A percentile compares a stretch with the other conserved stretches of the same genome.
Evolutionary conservation across 2,329 filamentous ascomycete species (phyloP).

Genomic region (Verticillium albo-atrum): DNA sequence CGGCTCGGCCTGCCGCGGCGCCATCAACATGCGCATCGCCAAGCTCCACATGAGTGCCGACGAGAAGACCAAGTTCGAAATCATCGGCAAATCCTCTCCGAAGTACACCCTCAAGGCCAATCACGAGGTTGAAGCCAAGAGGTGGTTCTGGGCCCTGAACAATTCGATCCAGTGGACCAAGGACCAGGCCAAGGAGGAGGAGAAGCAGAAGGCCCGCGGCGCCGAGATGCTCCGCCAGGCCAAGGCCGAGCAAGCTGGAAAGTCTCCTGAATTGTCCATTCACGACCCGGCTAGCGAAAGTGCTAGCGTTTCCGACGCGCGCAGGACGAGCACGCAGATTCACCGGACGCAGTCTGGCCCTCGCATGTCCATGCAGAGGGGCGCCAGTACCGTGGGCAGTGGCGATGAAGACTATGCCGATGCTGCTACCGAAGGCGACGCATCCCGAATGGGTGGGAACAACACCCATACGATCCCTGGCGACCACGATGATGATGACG

Average conservation of each 20-base stretch:
- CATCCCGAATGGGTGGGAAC: constrained; percentile 29
- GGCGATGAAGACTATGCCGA: constrained; percentile 50
- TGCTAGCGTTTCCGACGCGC: constrained; percentile 44
- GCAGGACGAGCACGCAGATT: constrained; percentile 39
- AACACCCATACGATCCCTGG: constrained; percentile 28
- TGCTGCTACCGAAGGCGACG: constrained; percentile 32
- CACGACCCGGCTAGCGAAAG: constrained; percentile 46
- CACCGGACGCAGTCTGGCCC: constrained; percentile 33
- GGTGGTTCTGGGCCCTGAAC: constrained; percentile 98
- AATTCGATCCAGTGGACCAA: constrained; percentile 99
- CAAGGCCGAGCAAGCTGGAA: constrained; percentile 65
- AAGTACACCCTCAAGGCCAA: constrained; percentile 98
- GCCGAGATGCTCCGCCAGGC: constrained; percentile 74
- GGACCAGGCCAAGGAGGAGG: constrained; percentile 90
- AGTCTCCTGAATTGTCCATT: constrained; percentile 40
- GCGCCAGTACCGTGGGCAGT: constrained; percentile 43
- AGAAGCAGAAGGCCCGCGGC: constrained; percentile 68
- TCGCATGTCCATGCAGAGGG: constrained; percentile 26
- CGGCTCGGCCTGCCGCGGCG: constrained; percentile 90
- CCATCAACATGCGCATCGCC: constrained; percentile 98
- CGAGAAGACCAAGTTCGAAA: constrained; percentile 97
- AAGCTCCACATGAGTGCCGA: constrained; percentile 92
- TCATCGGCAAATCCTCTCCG: constrained; percentile 95
- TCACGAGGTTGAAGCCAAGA: constrained; percentile 94
- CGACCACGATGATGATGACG: constrained; percentile 69